Conservation (phyloP, 2,329 filamentous ascomycete species). For the Epichloe gansuensis region DNA sequence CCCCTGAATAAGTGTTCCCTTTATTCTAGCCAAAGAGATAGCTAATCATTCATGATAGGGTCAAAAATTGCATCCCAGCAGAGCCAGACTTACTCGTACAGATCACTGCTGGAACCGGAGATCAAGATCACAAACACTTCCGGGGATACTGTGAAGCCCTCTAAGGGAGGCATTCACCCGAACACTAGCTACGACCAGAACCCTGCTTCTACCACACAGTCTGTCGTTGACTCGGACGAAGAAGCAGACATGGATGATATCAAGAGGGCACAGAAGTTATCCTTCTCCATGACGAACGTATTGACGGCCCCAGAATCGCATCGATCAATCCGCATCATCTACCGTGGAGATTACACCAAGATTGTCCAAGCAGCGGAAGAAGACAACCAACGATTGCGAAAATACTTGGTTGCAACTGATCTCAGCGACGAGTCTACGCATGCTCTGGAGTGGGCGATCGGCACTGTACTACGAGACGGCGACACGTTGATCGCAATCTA, state of each 20-base stretch:
- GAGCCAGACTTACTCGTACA: slow-evolving; percentile 37
- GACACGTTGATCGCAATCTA: slow-evolving; percentile 90
- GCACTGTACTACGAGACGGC: slow-evolving; percentile 83
- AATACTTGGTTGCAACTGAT: slow-evolving; percentile 93
- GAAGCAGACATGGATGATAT: slow-evolving; percentile 78
- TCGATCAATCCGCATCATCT: slow-evolving; percentile 76
- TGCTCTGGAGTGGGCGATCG: slow-evolving; percentile 93
- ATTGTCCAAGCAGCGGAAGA: slow-evolving; percentile 69
- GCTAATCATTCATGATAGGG: slow-evolving; percentile 24
- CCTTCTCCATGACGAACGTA: slow-evolving; percentile 68
- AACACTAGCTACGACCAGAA: slow-evolving; percentile 71
- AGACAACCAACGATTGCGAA: slow-evolving; percentile 65
- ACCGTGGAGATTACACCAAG: slow-evolving; percentile 71
- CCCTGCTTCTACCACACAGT: slow-evolving; percentile 38
- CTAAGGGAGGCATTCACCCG: slow-evolving; percentile 57
- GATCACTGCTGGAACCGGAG: slow-evolving; percentile 54
- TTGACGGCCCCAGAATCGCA: slow-evolving; percentile 63
- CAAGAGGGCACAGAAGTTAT: slow-evolving; percentile 73
- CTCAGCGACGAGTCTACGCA: slow-evolving; percentile 89
- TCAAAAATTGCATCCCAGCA: slow-evolving; percentile 40
- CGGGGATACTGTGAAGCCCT: slow-evolving; percentile 44
- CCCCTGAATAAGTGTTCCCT: not conserved
- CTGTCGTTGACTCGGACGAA: slow-evolving; percentile 67
- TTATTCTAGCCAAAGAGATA: not conserved
- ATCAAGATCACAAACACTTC: slow-evolving; percentile 51